A percentile compares a stretch with the other conserved stretches of the same genome.
Evolutionary conservation across 1,284 basidiomycete species (phyloP).

Genomic region (Ustilago xerochloae): DNA sequence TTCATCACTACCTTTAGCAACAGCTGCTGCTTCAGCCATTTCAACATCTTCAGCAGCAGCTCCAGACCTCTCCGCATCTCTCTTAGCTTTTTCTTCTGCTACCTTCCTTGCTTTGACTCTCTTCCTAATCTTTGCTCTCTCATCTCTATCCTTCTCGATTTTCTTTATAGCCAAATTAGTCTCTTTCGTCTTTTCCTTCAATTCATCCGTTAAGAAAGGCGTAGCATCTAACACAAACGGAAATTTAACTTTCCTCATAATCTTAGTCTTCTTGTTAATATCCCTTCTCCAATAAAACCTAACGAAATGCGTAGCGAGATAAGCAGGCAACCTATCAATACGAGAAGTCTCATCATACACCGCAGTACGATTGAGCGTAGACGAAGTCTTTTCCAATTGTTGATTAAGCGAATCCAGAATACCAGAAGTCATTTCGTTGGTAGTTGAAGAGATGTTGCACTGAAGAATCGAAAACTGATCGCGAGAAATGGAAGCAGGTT

Average conservation of each 20-base stretch:
- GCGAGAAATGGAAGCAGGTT: constrained; percentile 75
- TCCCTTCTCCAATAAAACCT: constrained; percentile 95
- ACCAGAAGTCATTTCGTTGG: constrained; percentile 89
- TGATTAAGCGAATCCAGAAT: constrained; percentile 86
- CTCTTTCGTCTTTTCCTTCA: constrained; percentile 78
- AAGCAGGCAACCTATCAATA: constrained; percentile 81
- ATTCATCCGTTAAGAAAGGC: constrained; percentile 83
- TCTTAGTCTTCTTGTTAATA: constrained; percentile 76
- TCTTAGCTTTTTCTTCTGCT: constrained; percentile 51
- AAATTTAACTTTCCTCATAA: constrained; percentile 90
- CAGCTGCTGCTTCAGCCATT: constrained; percentile 72
- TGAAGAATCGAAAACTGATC: constrained; percentile 89
- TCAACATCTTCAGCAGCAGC: constrained; percentile 70
- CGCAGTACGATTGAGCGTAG: constrained; percentile 81
- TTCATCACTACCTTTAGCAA: neutral
- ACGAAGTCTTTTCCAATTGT: constrained; percentile 86
- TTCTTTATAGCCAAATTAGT: constrained; percentile 79
- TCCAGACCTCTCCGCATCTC: constrained; percentile 39
- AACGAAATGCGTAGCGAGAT: constrained; percentile 90
- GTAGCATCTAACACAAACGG: constrained; percentile 84
- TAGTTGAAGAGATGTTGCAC: constrained; percentile 86
- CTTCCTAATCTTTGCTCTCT: constrained; percentile 84
- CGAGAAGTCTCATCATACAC: constrained; percentile 85
- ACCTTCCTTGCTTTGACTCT: constrained; percentile 74
- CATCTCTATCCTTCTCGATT: constrained; percentile 83